Conservation (phyloP, 2,329 filamentous ascomycete genomes). For the Fusarium kyushuense region DNA sequence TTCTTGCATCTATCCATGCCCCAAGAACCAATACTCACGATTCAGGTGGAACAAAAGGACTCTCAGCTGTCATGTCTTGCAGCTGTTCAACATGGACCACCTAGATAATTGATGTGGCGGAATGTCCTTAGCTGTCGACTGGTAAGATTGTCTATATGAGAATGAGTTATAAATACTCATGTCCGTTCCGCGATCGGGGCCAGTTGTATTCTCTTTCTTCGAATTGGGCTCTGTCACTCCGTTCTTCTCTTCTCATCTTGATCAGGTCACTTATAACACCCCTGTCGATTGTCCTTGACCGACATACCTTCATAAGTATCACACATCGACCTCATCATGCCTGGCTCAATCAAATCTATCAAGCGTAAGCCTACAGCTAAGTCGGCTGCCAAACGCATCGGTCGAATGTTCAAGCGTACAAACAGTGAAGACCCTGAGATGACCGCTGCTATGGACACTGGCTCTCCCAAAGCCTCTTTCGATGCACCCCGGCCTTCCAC, state of each 20-base stretch:
- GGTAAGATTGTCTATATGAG: not conserved
- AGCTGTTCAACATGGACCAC: constrained; percentile 37
- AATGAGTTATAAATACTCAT: constrained; percentile 33
- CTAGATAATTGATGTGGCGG: constrained; percentile 26
- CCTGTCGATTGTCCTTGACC: not conserved
- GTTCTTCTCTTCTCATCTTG: not conserved
- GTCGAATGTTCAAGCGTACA: constrained; percentile 36
- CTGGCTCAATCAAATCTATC: constrained; percentile 35
- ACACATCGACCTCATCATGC: constrained; percentile 6
- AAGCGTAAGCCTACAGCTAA: constrained; percentile 34
- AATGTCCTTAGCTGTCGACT: constrained; percentile 8
- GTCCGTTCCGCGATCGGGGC: not conserved
- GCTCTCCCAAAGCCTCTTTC: constrained; percentile 20
- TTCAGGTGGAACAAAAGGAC: constrained; percentile 22
- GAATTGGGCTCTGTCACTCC: not conserved
- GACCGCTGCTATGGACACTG: not conserved
- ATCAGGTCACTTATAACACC: not conserved
- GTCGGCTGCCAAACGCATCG: constrained; percentile 38
- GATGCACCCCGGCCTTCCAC: constrained; percentile 25
- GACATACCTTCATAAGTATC: not conserved
- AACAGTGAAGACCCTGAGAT: constrained; percentile 28
- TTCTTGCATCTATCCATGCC: constrained; percentile 16
- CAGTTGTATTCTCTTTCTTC: not conserved
- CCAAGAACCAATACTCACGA: constrained; percentile 16
- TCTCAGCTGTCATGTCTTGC: constrained; percentile 34